Percentiles rank a stretch among this genome's conserved stretches.
Conservation (phyloP, 257 asterid genomes). For the Plantago elongata region DNA sequence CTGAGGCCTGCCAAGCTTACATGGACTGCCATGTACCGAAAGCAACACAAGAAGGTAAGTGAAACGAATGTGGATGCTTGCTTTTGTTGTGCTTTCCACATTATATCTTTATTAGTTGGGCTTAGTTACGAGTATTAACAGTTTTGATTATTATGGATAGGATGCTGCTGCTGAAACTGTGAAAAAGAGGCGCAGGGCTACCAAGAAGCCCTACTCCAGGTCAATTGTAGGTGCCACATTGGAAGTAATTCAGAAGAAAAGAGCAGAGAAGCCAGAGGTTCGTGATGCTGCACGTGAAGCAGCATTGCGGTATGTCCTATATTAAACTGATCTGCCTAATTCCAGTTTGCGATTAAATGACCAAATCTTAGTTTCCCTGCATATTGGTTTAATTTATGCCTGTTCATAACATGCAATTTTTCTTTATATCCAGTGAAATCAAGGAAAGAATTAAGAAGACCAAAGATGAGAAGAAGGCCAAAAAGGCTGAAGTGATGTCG, state of each 20-base stretch:
- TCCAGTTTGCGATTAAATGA: no score
- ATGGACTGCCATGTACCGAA: conserved; percentile 88
- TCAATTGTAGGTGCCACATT: conserved; percentile 89
- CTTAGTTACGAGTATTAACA: neutral
- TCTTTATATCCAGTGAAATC: conserved; percentile 46
- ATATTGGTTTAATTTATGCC: neutral
- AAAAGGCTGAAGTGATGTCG: conserved; percentile 64
- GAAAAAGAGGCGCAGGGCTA: conserved; percentile 78
- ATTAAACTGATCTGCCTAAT: neutral
- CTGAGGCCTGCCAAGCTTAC: conserved; percentile 83
- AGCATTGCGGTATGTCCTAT: conserved; percentile 56
- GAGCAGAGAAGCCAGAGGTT: conserved; percentile 81
- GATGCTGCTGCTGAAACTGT: conserved; percentile 81
- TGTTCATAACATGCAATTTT: neutral
- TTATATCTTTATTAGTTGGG: neutral
- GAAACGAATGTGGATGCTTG: neutral
- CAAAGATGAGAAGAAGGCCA: conserved; percentile 85
- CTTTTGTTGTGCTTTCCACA: neutral
- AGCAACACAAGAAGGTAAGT: conserved; percentile 76
- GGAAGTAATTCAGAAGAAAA: conserved; percentile 81
- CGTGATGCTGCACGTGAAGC: conserved; percentile 97
- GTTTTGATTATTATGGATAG: conserved; percentile 20
- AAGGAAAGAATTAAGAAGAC: conserved; percentile 89
- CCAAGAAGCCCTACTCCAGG: conserved; percentile 83
- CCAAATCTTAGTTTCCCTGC: neutral